phyloP scores from a whole-genome alignment of 2,329 filamentous ascomycete species.

The Cytospora schulzeri region DNA sequence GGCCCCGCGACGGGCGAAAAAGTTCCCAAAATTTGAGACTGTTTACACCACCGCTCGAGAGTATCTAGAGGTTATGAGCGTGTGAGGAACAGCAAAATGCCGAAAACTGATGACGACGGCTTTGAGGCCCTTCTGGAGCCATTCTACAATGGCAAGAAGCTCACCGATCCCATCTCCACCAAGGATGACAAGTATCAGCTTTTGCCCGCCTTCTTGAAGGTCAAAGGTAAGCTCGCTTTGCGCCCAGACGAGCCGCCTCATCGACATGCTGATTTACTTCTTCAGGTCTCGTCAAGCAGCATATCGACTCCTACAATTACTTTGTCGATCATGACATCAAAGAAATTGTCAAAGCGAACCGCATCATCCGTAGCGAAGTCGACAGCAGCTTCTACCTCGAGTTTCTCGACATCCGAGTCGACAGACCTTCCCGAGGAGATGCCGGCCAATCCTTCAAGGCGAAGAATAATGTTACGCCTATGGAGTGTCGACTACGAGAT shows the following conservation, averaged over 20 bases:
- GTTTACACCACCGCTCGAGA: not conserved
- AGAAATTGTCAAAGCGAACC: constrained; percentile 92
- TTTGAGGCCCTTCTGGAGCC: constrained; percentile 69
- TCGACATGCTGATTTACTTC: constrained; percentile 1
- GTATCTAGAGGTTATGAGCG: constrained; percentile 1
- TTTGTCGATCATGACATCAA: constrained; percentile 97
- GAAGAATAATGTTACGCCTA: constrained; percentile 79
- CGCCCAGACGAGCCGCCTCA: not conserved
- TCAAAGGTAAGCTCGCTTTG: constrained; percentile 66
- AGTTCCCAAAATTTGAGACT: constrained; percentile 10
- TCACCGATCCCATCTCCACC: constrained; percentile 65
- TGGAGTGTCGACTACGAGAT: constrained; percentile 94
- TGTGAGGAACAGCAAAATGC: constrained; percentile 44
- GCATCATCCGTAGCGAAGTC: constrained; percentile 85
- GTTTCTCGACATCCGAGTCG: constrained; percentile 88
- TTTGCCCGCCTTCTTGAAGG: constrained; percentile 94
- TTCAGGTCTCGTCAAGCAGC: constrained; percentile 83
- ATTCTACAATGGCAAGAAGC: constrained; percentile 68
- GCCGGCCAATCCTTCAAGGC: constrained; percentile 54
- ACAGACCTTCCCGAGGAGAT: constrained; percentile 77
- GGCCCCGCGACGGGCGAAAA: constrained; percentile 18
- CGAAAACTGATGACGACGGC: constrained; percentile 57
- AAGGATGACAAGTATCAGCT: constrained; percentile 94
- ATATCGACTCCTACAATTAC: constrained; percentile 98
- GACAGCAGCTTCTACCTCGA: constrained; percentile 92